Evolutionary conservation across 176 grass and related monocot genomes (phyloP).

Genomic region (Guadua angustifolia): DNA sequence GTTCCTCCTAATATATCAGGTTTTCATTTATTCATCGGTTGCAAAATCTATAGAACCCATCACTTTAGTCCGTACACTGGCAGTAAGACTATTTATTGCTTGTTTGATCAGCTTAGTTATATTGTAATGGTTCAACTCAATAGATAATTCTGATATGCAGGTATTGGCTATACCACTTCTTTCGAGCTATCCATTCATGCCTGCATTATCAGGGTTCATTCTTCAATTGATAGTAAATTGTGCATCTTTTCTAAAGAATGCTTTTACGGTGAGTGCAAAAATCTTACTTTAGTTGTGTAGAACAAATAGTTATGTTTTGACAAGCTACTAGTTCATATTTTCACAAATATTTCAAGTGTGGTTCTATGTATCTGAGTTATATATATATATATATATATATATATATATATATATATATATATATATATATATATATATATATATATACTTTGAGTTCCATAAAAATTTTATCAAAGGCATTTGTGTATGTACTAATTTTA

Average conservation of each 20-base stretch:
- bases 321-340: neutral
- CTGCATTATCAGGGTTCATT: constrained; percentile 62
- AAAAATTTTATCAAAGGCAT: too few species aligned
- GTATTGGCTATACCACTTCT: constrained; percentile 74
- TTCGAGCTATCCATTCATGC: constrained; percentile 76
- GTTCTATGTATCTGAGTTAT: neutral
- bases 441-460: too few species aligned
- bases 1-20: constrained; percentile 73
- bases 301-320: constrained; percentile 7
- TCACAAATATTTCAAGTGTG: neutral
- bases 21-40: constrained; percentile 71
- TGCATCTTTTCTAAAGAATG: constrained; percentile 84
- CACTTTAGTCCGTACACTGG: constrained; percentile 51
- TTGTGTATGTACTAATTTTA: too few species aligned
- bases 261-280: constrained; percentile 59
- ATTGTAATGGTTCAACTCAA: constrained; percentile 27
- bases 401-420: too few species aligned
- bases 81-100: constrained; percentile 53
- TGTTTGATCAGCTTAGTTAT: constrained; percentile 30
- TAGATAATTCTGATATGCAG: constrained; percentile 54
- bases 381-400: neutral
- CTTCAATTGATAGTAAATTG: constrained; percentile 66
- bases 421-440: too few species aligned
- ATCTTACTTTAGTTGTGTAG: constrained; percentile 9
- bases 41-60: constrained; percentile 73